Evolutionary conservation across 192 early-diverging fungal species (phyloP).

Genomic region (Coemansia sp.): DNA sequence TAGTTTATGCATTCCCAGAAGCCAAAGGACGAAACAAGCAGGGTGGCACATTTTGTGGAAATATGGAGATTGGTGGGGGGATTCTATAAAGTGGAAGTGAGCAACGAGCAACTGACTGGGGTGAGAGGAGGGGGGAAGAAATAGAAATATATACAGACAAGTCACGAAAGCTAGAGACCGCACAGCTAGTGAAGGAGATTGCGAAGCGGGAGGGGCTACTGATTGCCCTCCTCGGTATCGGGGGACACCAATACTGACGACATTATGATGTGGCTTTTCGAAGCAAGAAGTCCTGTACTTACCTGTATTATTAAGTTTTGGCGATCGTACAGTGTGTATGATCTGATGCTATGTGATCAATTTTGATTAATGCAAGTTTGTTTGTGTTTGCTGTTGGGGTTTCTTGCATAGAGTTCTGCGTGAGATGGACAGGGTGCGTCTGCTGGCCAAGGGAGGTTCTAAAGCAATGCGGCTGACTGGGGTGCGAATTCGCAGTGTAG

Average conservation of each 20-base stretch:
- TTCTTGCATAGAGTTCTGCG: neutral
- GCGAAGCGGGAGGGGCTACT: too few relatives aligned
- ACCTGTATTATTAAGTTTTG: neutral
- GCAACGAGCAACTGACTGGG: neutral
- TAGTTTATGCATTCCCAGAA: too few relatives aligned
- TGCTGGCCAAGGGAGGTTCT: neutral
- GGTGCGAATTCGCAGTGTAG: neutral
- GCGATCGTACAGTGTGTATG: neutral
- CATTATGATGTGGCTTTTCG: neutral
- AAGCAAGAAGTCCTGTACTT: neutral
- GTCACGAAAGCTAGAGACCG: neutral
- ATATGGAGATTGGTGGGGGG: neutral
- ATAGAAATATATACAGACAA: neutral
- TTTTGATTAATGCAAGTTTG: neutral
- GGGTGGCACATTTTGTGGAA: neutral
- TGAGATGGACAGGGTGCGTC: neutral
- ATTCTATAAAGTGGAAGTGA: neutral
- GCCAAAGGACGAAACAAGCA: neutral
- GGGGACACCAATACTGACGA: neutral
- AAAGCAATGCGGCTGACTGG: neutral
- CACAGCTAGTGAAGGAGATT: neutral
- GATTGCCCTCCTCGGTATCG: too few relatives aligned
- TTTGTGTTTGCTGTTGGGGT: neutral
- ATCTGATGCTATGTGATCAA: neutral
- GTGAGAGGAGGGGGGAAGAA: neutral